These are phyloP conservation scores for Chlorencoelia australis DNA, from an alignment of 2,329 filamentous ascomycete genomes.

Conservation along the genomic window DNA sequence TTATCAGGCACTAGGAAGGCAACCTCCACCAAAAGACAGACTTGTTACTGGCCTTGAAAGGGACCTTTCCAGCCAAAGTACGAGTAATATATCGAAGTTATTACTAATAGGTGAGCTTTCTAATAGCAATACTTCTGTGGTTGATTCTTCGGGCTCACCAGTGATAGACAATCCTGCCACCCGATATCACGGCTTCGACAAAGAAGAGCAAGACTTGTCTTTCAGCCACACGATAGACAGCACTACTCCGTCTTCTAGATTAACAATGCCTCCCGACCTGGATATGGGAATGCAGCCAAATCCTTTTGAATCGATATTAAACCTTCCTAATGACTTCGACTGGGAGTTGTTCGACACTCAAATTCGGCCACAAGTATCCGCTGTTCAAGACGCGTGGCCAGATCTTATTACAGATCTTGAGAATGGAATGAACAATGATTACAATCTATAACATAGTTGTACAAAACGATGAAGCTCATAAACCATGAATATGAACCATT, in stretches of 20 bases:
- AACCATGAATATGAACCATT: constrained; percentile 5
- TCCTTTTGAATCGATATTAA: constrained; percentile 11
- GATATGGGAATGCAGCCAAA: constrained; percentile 4
- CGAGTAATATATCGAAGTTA: too few relatives aligned
- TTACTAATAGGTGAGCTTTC: too few relatives aligned
- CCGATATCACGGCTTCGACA: too few relatives aligned
- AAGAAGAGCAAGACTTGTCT: too few relatives aligned
- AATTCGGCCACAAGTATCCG: constrained; percentile 6
- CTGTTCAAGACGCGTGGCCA: constrained; percentile 11
- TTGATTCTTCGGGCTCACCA: too few relatives aligned
- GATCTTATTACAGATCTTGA: constrained; percentile 6
- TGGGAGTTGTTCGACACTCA: constrained; percentile 19
- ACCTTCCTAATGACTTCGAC: constrained; percentile 15
- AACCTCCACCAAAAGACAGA: too few relatives aligned
- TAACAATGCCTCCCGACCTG: constrained; percentile 1
- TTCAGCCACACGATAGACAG: too few relatives aligned
- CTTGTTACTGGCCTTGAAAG: too few relatives aligned
- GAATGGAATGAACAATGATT: constrained; percentile 4
- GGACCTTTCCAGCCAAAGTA: too few relatives aligned
- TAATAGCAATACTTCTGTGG: too few relatives aligned
- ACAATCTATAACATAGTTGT: too few relatives aligned
- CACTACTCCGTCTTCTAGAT: constrained; percentile 5
- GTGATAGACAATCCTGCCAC: too few relatives aligned
- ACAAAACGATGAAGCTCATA: constrained; percentile 7
- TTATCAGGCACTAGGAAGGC: constrained; percentile 3